A percentile compares a stretch with the other conserved stretches of the same genome.
phyloP scores from a whole-genome alignment of 2,329 filamentous ascomycete species.

The Atkinsonella texensis region DNA sequence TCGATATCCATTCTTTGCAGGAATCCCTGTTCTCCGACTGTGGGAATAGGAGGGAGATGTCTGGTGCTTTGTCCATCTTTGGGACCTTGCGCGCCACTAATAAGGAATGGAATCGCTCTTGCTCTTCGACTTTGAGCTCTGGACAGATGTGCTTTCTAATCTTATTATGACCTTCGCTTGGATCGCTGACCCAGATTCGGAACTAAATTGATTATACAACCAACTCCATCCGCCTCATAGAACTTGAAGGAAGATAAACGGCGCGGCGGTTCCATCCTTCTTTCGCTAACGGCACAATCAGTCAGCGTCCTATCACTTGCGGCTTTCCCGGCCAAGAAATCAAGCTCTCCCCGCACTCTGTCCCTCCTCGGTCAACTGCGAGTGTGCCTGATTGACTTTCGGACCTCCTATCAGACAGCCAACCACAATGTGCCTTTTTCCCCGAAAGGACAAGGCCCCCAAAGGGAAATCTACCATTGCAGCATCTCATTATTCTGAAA shows the following conservation, averaged over 20 bases:
- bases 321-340: constrained; percentile 4
- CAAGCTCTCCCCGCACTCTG: constrained; percentile 11
- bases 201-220: neutral
- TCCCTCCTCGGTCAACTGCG: constrained; percentile 7
- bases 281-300: constrained; percentile 1
- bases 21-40: constrained; percentile 1
- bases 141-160: neutral
- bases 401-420: constrained; percentile 4
- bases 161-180: neutral
- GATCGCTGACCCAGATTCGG: neutral
- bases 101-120: constrained; percentile 1
- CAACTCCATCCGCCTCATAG: neutral
- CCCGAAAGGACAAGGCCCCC: constrained; percentile 39
- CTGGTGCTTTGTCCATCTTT: neutral
- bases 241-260: neutral
- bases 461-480: constrained; percentile 30
- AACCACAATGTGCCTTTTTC: constrained; percentile 41
- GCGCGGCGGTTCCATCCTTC: neutral
- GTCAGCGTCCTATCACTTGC: constrained; percentile 5
- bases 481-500: constrained; percentile 35
- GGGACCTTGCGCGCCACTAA: constrained; percentile 5
- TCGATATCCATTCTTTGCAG: constrained; percentile 2
- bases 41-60: neutral
- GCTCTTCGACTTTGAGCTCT: neutral
- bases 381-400: constrained; percentile 8